Percentiles rank a stretch among this genome's conserved stretches.
These are phyloP conservation scores for Prunus mongolica DNA, from an alignment of 306 rosid species.

Conservation along the genomic window DNA sequence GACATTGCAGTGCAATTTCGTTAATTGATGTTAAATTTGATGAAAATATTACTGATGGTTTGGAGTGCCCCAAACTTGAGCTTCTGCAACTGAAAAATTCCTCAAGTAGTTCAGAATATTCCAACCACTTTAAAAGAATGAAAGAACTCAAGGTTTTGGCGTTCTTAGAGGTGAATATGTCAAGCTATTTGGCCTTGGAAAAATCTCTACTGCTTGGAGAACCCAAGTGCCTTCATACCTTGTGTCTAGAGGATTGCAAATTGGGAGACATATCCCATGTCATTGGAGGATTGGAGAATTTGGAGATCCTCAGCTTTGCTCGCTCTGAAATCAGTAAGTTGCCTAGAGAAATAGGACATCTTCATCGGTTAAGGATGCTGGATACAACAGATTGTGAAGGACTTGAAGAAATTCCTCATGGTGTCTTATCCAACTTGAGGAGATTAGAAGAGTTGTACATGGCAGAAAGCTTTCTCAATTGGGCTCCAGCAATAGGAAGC, in stretches of 20 bases:
- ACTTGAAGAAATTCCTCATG: not conserved
- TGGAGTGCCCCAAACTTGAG: no score
- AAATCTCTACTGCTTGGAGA: no score
- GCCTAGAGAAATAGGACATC: not conserved
- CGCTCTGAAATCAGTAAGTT: not conserved
- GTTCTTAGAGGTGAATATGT: accelerated
- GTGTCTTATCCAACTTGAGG: no score
- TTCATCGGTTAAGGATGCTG: not conserved
- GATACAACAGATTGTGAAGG: not conserved
- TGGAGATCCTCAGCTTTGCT: not conserved
- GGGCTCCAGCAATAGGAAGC: no score
- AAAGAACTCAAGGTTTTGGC: not conserved
- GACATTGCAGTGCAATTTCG: not conserved
- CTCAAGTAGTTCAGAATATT: no score
- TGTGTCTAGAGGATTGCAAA: not conserved
- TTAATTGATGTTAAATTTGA: no score
- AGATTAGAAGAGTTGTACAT: no score
- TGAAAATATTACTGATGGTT: no score
- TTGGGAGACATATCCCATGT: not conserved
- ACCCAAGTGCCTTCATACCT: not conserved
- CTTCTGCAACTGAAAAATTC: no score
- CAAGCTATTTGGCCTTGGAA: no score
- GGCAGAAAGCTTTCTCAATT: no score
- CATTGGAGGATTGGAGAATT: not conserved
- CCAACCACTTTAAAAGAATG: not conserved